A percentile compares a stretch with the other conserved stretches of the same genome.
These are phyloP conservation scores for Trichoderma harzianum DNA, from an alignment of 2,329 filamentous ascomycete genomes.

Conservation along the genomic window DNA sequence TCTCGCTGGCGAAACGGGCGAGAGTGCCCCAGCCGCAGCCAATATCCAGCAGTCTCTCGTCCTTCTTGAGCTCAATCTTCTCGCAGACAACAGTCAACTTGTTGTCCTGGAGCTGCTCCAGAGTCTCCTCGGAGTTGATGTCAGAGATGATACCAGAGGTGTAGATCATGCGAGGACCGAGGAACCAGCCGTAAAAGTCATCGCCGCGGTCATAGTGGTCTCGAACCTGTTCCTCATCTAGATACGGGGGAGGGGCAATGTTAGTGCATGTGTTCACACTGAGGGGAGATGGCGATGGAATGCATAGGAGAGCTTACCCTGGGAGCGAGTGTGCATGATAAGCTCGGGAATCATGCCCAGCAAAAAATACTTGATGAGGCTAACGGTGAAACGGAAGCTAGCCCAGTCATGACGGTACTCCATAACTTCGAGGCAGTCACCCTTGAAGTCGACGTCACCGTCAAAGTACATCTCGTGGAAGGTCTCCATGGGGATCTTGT, in stretches of 20 bases:
- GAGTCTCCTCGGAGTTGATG: conserved; percentile 78
- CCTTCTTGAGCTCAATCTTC: conserved; percentile 81
- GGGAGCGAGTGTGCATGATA: conserved; percentile 86
- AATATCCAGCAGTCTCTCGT: conserved; percentile 85
- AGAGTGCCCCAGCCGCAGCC: conserved; percentile 98
- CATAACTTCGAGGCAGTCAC: conserved; percentile 81
- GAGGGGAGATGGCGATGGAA: neutral
- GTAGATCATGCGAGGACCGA: conserved; percentile 98
- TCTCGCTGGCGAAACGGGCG: conserved; percentile 84
- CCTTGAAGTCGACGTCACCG: conserved; percentile 91
- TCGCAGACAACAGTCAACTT: conserved; percentile 94
- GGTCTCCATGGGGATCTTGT: conserved; percentile 84
- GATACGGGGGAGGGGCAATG: neutral
- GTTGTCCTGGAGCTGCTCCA: conserved; percentile 97
- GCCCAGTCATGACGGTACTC: conserved; percentile 98
- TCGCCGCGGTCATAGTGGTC: conserved; percentile 97
- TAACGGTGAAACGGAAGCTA: conserved; percentile 84
- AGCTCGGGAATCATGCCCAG: conserved; percentile 85
- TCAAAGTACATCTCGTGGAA: conserved; percentile 99
- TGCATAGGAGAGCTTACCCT: conserved; percentile 46
- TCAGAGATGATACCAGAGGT: conserved; percentile 93
- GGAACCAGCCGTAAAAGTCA: conserved; percentile 98
- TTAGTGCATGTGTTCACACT: neutral
- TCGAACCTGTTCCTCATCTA: conserved; percentile 89
- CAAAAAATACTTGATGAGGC: conserved; percentile 84